Conservation (phyloP, 345 rosid genomes). For the Draba incana region DNA sequence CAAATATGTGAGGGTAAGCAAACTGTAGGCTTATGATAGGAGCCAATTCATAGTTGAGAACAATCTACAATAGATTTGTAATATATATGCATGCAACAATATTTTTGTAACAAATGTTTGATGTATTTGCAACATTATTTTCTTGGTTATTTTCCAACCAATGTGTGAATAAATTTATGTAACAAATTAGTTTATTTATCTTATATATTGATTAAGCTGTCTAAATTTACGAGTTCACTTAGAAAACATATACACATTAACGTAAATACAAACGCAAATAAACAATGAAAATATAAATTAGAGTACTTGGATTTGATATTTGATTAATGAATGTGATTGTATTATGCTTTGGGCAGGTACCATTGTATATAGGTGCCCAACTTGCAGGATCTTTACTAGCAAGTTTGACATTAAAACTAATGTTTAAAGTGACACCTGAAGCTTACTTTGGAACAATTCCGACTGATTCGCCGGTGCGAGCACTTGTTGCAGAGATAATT, state of each 20-base stretch:
- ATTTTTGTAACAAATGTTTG: neutral
- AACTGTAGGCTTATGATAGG: neutral
- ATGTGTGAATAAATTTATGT: too few relatives aligned
- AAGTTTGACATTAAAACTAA: slow-evolving; percentile 50
- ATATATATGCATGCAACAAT: neutral
- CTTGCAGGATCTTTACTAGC: slow-evolving; percentile 62
- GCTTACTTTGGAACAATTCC: slow-evolving; percentile 68
- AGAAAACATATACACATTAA: too few relatives aligned
- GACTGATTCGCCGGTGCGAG: slow-evolving; percentile 52
- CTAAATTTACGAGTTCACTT: too few relatives aligned
- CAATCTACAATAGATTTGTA: neutral
- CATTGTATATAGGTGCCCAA: slow-evolving; percentile 57
- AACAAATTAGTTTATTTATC: too few relatives aligned
- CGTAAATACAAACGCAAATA: too few relatives aligned
- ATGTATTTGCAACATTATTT: neutral
- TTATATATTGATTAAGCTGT: too few relatives aligned
- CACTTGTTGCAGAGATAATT: slow-evolving; percentile 59
- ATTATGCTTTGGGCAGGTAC: slow-evolving; percentile 49
- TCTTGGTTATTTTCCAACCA: too few relatives aligned
- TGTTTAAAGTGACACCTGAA: slow-evolving; percentile 50
- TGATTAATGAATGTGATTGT: neutral
- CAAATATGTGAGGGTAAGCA: neutral
- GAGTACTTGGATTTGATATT: too few relatives aligned
- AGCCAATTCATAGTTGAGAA: neutral
- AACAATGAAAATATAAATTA: too few relatives aligned